Base-by-base conservation (phyloP, 805 yeast species). In the Yarrowia alimentaria region DNA sequence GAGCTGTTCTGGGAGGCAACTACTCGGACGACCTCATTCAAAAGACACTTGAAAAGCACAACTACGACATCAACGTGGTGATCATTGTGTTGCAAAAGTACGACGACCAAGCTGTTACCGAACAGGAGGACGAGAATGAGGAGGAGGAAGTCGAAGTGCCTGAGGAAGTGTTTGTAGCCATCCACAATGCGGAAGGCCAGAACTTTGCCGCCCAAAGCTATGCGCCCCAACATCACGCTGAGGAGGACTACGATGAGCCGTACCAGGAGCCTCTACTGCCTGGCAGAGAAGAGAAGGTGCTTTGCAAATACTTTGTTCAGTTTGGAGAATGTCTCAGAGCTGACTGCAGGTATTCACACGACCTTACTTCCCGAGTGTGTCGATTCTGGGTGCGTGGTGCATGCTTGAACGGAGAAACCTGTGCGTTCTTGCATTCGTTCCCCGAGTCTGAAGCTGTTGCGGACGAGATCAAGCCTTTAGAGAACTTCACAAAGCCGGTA, bases 261-360 rank as follows among this genome's bases (percentile, higher is more conserved):
- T n/a, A n/a, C n/a, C n/a, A n/a, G n/a, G n/a, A n/a, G n/a, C n/a
- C 28, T 12, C 29, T 31, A 8, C 10, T 43, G 11, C 50, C 37
- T 30, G 37, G 50, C 14, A 22, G 50, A 30, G 50, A 43, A 17
- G 50, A 43, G 32, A 63, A 64, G 12, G 61, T 63, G 17, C 58
- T 71, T 49, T 73, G 77, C 54, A 63, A 72, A n/a, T 75, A 68
- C 54, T 68, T 66, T 52, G 56, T 72, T 5, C 68, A 66, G 30
- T 61, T 60, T 20, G 78, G 78, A 2, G 60, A 63, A 14, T 74
- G 78, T 50, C 57, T 70, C 10, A 65, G 77, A 11, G 56, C 68
- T 4, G 77, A 73, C 53, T 74, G 78, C 60, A 65, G 65, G 53
- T 74, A 72, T 52, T 64, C 73, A 47, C 78, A 74, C 57, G 77